Evolutionary conservation across 2,329 filamentous ascomycete genomes (phyloP).

Genomic region (Orbilia quercus): DNA sequence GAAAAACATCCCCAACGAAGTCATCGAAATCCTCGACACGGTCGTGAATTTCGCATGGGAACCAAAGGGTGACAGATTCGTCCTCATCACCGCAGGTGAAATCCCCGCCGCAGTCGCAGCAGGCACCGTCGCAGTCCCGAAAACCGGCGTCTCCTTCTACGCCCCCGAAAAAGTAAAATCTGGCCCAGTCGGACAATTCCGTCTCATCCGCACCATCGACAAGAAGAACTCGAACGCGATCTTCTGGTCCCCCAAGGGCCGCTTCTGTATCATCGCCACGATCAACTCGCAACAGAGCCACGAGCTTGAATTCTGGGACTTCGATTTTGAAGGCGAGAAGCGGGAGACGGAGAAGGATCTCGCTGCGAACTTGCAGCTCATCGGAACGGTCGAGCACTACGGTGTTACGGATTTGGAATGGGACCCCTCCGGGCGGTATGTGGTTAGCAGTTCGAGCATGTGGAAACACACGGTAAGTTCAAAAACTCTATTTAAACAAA

Average conservation of each 20-base stretch:
- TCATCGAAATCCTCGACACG: conserved; percentile 97
- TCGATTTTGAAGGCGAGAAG: conserved; percentile 93
- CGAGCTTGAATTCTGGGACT: conserved; percentile 96
- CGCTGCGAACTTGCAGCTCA: conserved; percentile 91
- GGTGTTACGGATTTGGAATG: conserved; percentile 97
- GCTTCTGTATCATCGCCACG: conserved; percentile 93
- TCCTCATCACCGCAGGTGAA: conserved; percentile 94
- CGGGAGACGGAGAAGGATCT: conserved; percentile 79
- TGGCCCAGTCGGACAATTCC: conserved; percentile 85
- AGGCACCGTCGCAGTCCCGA: conserved; percentile 81
- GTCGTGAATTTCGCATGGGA: conserved; percentile 99
- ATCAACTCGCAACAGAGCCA: conserved; percentile 92
- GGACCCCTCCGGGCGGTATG: conserved; percentile 95
- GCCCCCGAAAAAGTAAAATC: conserved; percentile 94
- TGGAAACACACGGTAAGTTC: conserved; percentile 92
- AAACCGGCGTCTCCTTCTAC: conserved; percentile 96
- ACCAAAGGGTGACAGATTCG: conserved; percentile 95
- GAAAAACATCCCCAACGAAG: conserved; percentile 97
- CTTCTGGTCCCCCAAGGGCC: conserved; percentile 96
- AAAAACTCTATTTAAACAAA: conserved; percentile 22
- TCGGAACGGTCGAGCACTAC: conserved; percentile 95
- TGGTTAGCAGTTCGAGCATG: conserved; percentile 89
- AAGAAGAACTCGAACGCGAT: conserved; percentile 99
- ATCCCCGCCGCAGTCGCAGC: conserved; percentile 70
- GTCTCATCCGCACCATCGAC: conserved; percentile 91